A percentile compares a stretch with the other conserved stretches of the same genome.
Evolutionary conservation across 1,284 basidiomycete species (phyloP).

Genomic region (Puccinia triticina): DNA sequence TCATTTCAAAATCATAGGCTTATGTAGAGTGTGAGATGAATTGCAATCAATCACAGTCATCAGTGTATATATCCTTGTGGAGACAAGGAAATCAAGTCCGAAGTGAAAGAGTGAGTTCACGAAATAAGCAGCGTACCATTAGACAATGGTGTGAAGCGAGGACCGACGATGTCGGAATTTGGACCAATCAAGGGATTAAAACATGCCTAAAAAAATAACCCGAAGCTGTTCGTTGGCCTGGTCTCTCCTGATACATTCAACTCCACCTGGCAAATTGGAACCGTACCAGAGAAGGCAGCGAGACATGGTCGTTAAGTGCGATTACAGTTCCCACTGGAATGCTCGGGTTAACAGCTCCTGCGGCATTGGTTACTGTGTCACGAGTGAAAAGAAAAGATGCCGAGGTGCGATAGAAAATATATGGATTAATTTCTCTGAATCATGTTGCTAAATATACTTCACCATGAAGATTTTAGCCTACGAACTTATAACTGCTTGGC

Average conservation of each 20-base stretch:
- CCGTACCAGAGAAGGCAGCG: constrained; percentile 71
- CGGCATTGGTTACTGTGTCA: constrained; percentile 75
- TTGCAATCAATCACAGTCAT: background rate
- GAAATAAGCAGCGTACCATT: constrained; percentile 69
- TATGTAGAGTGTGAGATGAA: background rate
- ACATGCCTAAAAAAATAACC: constrained; percentile 60
- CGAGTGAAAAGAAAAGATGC: constrained; percentile 8
- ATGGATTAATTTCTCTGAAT: background rate
- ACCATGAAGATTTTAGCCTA: constrained; percentile 71
- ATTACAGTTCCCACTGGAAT: constrained; percentile 81
- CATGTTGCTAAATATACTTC: background rate
- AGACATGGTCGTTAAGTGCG: constrained; percentile 77
- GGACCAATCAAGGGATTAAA: constrained; percentile 78
- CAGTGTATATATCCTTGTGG: background rate
- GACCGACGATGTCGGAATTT: constrained; percentile 64
- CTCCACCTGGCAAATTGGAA: background rate
- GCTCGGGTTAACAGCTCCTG: constrained; percentile 73
- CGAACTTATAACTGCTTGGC: constrained; percentile 43
- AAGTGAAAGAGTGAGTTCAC: background rate
- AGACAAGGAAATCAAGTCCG: background rate
- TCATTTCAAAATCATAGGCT: constrained; percentile 49
- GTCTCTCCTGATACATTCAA: background rate
- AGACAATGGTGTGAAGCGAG: constrained; percentile 76
- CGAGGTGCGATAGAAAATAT: constrained; percentile 9
- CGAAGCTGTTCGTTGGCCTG: background rate